phyloP scores from a whole-genome alignment of 1,139 yeast genomes.

The Nadsonia starkeyi-henricii region DNA sequence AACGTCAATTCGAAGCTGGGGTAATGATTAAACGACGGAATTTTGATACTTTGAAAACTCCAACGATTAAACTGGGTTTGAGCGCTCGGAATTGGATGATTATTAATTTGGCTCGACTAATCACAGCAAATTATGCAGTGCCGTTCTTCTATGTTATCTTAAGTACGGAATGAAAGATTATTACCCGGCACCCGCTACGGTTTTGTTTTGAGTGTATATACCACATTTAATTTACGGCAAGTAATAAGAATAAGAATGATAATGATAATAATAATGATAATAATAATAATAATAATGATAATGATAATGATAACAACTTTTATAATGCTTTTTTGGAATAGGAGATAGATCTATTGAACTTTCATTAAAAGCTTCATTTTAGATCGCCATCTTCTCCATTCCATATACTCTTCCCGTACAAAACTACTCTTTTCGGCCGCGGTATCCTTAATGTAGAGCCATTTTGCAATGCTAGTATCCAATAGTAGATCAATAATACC shows the following conservation, averaged over 20 bases:
- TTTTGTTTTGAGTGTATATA: too few relatives aligned
- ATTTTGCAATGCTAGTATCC: constrained; percentile 20
- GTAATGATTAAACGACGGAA: too few relatives aligned
- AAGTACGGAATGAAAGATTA: too few relatives aligned
- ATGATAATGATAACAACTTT: constrained; percentile 4
- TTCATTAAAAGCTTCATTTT: constrained; percentile 19
- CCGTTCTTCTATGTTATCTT: too few relatives aligned
- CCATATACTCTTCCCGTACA: constrained; percentile 22
- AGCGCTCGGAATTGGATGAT: too few relatives aligned
- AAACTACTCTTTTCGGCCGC: constrained; percentile 21
- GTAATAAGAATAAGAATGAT: background rate
- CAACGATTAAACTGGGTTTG: too few relatives aligned
- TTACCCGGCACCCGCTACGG: too few relatives aligned
- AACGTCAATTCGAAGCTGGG: too few relatives aligned
- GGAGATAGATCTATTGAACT: constrained; percentile 12
- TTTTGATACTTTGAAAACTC: too few relatives aligned
- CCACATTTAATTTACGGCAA: background rate
- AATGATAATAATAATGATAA: constrained; percentile 1
- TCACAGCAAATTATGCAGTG: too few relatives aligned
- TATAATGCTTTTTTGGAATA: background rate
- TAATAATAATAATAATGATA: constrained; percentile 3
- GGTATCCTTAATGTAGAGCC: constrained; percentile 25
- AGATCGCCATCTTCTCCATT: constrained; percentile 20
- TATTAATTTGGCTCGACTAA: too few relatives aligned
- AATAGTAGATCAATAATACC: constrained; percentile 25